phyloP scores from a whole-genome alignment of 352 stramenopile species.

The Pelagophyceae sp. region DNA sequence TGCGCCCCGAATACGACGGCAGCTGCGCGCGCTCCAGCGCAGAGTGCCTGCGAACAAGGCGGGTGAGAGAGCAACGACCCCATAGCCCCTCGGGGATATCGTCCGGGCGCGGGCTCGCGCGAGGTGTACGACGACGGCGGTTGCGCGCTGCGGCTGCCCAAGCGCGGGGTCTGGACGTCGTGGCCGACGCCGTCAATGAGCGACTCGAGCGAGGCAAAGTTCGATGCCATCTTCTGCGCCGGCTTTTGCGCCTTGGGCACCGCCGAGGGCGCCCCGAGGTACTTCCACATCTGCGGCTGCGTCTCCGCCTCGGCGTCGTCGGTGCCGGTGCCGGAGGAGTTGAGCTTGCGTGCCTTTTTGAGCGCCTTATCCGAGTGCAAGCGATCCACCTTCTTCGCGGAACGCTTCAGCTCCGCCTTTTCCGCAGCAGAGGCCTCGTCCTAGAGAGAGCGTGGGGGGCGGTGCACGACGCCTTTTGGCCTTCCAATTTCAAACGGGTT shows the following conservation, averaged over 20 bases:
- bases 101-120: background rate
- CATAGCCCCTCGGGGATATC: background rate
- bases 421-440: background rate
- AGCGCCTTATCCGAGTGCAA: slow-evolving; percentile 29
- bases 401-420: slow-evolving; percentile 39
- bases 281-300: background rate
- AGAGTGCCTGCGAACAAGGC: background rate
- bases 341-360: slow-evolving; percentile 45
- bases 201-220: background rate
- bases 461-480: background rate
- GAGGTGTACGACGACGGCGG: background rate
- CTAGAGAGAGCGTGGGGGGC: background rate
- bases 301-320: background rate
- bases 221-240: background rate
- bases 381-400: slow-evolving; percentile 40
- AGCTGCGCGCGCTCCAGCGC: background rate
- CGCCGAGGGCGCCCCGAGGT: background rate
- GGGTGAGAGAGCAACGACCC: background rate
- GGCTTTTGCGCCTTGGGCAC: background rate
- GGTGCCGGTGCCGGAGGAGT: slow-evolving; percentile 23
- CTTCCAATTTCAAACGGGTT: slow-evolving; percentile 28
- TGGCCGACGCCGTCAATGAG: slow-evolving; percentile 8
- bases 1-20: background rate
- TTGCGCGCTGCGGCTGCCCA: background rate
- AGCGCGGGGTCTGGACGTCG: background rate